Conservation (phyloP, 805 yeast species). For the Myxozyma nipponensis region DNA sequence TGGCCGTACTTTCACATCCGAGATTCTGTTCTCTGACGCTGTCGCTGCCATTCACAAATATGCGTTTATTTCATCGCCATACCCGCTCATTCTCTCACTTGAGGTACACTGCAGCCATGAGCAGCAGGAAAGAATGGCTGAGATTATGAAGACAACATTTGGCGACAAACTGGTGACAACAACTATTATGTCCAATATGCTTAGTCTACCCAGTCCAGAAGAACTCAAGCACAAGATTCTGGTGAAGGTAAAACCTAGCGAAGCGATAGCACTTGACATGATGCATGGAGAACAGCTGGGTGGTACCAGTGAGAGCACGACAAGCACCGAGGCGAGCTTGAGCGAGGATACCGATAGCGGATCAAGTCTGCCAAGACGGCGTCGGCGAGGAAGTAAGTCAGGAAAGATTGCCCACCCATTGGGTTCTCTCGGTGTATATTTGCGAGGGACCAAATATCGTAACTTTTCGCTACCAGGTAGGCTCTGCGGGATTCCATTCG, state of each 20-base stretch:
- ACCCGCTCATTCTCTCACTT: constrained; percentile 78
- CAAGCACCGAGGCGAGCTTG: constrained; percentile 31
- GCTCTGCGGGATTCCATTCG: neutral
- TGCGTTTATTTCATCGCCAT: constrained; percentile 83
- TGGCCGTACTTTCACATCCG: constrained; percentile 77
- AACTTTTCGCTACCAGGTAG: constrained; percentile 68
- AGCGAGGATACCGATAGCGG: constrained; percentile 37
- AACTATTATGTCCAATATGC: constrained; percentile 38
- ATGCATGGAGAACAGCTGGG: constrained; percentile 1
- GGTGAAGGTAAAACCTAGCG: constrained; percentile 69
- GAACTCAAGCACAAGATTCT: constrained; percentile 67
- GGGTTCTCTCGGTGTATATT: constrained; percentile 62
- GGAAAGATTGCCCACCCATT: constrained; percentile 41
- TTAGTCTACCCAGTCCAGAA: constrained; percentile 64
- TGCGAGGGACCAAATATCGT: constrained; percentile 71
- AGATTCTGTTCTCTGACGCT: constrained; percentile 67
- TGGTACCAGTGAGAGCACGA: constrained; percentile 33
- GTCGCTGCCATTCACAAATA: constrained; percentile 70
- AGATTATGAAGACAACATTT: constrained; percentile 51
- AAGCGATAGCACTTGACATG: constrained; percentile 22
- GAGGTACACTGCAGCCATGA: constrained; percentile 74
- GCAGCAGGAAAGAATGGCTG: constrained; percentile 60
- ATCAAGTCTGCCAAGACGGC: constrained; percentile 37
- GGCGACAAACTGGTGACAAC: constrained; percentile 53
- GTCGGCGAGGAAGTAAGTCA: constrained; percentile 13